Evolutionary conservation across 108 stramenopile species (phyloP), one percentile per base, ranked within the genome.

Genomic region (Nitzschia sp.): DNA sequence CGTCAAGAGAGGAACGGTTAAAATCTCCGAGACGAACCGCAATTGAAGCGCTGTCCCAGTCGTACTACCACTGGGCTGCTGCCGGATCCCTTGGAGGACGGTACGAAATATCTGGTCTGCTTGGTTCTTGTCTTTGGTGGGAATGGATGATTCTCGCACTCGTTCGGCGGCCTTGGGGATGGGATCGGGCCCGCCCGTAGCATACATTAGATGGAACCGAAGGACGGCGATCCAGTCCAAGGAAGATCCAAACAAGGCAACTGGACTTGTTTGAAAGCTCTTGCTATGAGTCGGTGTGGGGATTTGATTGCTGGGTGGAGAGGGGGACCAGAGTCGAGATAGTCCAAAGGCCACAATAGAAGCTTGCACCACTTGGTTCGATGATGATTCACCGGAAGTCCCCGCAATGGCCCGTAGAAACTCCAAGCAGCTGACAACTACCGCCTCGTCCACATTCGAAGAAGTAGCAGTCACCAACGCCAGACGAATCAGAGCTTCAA

Each of bases 1-100:
- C 27, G 84, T 79, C 22, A 94, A 75, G 21, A 94, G 57, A 31
- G 92, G 92, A 31, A 88, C 63, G 19, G 92, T 86, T 52, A 90
- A 63, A 27, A 90, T 77, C 45, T 90, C 85, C 16, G 74, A 62
- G 32, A 88, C 41, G 32, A 93, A 83, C 32, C 85, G 85, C 21
- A 32, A 35, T 45, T 36, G 41, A 15, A 72, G 61, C 17, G 56
- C 29, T 48, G 50, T 57, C n/a, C 36, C 2, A 54, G 34, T 44
- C 48, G 23, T n/a, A 11, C 23, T 9, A 25, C 13, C 31, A n/a
- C 26, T 38, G 29, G 17, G 21, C 25, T n/a, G 15, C 2, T 19
- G 21, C 35, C 25, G 41, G 17, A 73, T 59, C 2, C 41, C 45
- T 23, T 78, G 75, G n/a, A 89, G 35, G 22, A 61, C 35, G 26